Evolutionary conservation across 2,329 filamentous ascomycete genomes (phyloP).

Genomic region (Aspergillus quadrilineatus): DNA sequence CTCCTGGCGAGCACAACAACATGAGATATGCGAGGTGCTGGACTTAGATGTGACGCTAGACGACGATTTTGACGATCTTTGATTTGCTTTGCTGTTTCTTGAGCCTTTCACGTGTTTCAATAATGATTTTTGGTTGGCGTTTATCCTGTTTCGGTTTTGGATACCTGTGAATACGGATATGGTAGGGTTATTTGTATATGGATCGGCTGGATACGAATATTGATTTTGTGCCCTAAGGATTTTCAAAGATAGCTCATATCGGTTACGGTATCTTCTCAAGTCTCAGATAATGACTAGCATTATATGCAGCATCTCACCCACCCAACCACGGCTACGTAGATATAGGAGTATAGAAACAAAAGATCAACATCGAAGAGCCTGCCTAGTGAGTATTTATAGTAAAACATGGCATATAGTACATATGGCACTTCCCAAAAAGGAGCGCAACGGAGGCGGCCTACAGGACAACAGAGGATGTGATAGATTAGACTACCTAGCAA

Average conservation of each 20-base stretch:
- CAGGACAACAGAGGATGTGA: background rate
- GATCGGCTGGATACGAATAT: background rate
- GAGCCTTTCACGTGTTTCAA: slow-evolving; percentile 3
- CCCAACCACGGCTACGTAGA: too few relatives aligned
- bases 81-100: slow-evolving; percentile 2
- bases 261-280: background rate
- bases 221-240: background rate
- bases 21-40: slow-evolving; percentile 40
- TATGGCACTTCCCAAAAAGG: background rate
- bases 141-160: background rate
- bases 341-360: too few relatives aligned
- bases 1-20: slow-evolving; percentile 37
- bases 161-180: background rate
- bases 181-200: background rate
- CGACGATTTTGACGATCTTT: slow-evolving; percentile 21
- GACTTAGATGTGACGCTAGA: slow-evolving; percentile 30
- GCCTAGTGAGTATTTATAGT: background rate
- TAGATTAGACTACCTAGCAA: background rate
- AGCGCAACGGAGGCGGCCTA: background rate
- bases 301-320: background rate
- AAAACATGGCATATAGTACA: background rate
- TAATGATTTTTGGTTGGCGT: slow-evolving; percentile 3
- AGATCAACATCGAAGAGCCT: too few relatives aligned
- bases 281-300: background rate
- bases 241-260: background rate